These are phyloP conservation scores for Rhynchosporium graminicola DNA, from an alignment of 2,329 filamentous ascomycete genomes.

Conservation along the genomic window DNA sequence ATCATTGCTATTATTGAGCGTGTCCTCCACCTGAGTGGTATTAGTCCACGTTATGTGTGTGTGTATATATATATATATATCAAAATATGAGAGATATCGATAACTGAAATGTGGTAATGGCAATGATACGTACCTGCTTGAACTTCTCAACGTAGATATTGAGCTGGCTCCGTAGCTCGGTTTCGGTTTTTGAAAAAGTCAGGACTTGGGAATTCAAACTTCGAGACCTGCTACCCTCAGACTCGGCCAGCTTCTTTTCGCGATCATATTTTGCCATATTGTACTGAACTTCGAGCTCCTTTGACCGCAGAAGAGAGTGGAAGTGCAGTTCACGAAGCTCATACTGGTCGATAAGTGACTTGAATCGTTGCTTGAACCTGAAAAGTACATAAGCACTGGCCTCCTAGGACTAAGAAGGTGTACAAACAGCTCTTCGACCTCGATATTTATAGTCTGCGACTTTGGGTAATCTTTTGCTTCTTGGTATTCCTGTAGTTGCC, in stretches of 20 bases:
- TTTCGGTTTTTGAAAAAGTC: slow-evolving; percentile 94
- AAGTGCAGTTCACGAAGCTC: slow-evolving; percentile 94
- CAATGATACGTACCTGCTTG: slow-evolving; percentile 76
- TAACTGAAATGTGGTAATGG: slow-evolving; percentile 7
- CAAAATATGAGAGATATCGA: slow-evolving; percentile 14
- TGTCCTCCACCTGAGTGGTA: slow-evolving; percentile 86
- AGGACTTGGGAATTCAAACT: slow-evolving; percentile 89
- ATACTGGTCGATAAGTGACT: slow-evolving; percentile 94
- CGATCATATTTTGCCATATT: slow-evolving; percentile 86
- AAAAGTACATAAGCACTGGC: slow-evolving; percentile 46
- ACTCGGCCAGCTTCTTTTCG: slow-evolving; percentile 84
- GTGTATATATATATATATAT: not conserved
- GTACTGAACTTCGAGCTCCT: slow-evolving; percentile 93
- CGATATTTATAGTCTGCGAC: slow-evolving; percentile 78
- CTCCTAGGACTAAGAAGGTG: not conserved
- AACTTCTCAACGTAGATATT: slow-evolving; percentile 99
- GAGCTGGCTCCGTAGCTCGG: slow-evolving; percentile 88
- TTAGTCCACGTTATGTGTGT: slow-evolving; percentile 41
- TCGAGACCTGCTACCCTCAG: slow-evolving; percentile 75
- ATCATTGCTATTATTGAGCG: slow-evolving; percentile 97
- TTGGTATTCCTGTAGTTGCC: slow-evolving; percentile 85
- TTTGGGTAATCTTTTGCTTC: slow-evolving; percentile 82
- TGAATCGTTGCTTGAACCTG: slow-evolving; percentile 84
- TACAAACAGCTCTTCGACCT: slow-evolving; percentile 80
- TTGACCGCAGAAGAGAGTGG: slow-evolving; percentile 85